Evolutionary conservation across 345 rosid species (phyloP).

Genomic region (Schrenkiella parvula): DNA sequence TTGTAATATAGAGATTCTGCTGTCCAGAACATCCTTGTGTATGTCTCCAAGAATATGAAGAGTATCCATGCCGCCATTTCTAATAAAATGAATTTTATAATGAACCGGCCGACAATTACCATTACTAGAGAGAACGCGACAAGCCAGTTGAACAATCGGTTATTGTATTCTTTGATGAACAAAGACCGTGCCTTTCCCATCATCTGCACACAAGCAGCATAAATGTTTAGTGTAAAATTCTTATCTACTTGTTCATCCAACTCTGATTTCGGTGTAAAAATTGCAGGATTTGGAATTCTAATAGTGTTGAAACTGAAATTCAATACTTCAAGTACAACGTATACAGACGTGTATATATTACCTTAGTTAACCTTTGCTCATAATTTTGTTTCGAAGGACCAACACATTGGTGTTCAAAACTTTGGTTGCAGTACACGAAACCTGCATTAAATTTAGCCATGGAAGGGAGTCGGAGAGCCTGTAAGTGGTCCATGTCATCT

Average conservation of each 20-base stretch:
- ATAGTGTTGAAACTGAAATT: neutral
- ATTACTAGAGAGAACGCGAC: conserved; percentile 90
- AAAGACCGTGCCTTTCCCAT: conserved; percentile 68
- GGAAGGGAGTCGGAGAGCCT: conserved; percentile 94
- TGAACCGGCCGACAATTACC: conserved; percentile 92
- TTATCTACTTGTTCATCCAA: neutral
- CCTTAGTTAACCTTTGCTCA: conserved; percentile 88
- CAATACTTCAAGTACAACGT: neutral
- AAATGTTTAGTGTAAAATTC: neutral
- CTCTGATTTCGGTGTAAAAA: neutral
- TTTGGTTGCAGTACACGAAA: conserved; percentile 83
- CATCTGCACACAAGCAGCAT: conserved; percentile 55
- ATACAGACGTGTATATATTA: conserved; percentile 21
- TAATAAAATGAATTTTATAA: conserved; percentile 78
- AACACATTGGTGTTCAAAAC: conserved; percentile 73
- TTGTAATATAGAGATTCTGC: conserved; percentile 94
- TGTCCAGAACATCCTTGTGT: conserved; percentile 96
- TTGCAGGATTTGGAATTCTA: neutral
- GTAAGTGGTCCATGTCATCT: conserved; percentile 98
- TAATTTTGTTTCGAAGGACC: conserved; percentile 87
- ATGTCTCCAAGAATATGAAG: conserved; percentile 95
- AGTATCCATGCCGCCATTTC: conserved; percentile 96
- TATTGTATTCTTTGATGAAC: conserved; percentile 96
- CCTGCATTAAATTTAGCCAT: conserved; percentile 99
- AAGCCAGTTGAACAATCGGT: conserved; percentile 94